Conservation (phyloP, 441 rosid species). For the Populus tomentosa region DNA sequence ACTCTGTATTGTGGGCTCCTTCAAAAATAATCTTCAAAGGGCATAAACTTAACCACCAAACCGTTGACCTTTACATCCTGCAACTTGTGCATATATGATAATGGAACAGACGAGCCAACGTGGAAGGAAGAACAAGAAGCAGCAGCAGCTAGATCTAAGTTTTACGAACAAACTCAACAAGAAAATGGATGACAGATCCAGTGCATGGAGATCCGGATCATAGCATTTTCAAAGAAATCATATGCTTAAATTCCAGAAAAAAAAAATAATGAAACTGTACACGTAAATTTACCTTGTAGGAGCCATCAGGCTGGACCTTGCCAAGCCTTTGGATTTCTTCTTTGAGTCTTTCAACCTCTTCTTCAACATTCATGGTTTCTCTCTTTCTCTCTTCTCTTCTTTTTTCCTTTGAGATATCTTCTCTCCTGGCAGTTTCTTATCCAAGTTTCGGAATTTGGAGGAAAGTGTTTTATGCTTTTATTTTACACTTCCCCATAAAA, state of each 20-base stretch:
- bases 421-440: neutral
- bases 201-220: neutral
- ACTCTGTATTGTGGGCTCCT: neutral
- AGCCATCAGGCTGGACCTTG: constrained; percentile 73
- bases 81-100: neutral
- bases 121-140: neutral
- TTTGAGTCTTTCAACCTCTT: constrained; percentile 76
- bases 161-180: neutral
- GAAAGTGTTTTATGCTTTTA: neutral
- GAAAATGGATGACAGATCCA: neutral
- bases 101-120: neutral
- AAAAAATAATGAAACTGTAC: neutral
- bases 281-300: constrained; percentile 60
- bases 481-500: neutral
- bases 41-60: neutral
- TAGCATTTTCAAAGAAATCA: neutral
- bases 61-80: neutral
- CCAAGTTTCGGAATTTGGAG: neutral
- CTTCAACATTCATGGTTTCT: constrained; percentile 75
- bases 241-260: neutral
- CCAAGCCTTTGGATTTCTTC: constrained; percentile 90
- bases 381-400: neutral
- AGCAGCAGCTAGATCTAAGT: neutral
- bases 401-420: neutral
- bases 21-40: neutral